Conservation (phyloP, 345 rosid genomes). For the Pistacia vera region DNA sequence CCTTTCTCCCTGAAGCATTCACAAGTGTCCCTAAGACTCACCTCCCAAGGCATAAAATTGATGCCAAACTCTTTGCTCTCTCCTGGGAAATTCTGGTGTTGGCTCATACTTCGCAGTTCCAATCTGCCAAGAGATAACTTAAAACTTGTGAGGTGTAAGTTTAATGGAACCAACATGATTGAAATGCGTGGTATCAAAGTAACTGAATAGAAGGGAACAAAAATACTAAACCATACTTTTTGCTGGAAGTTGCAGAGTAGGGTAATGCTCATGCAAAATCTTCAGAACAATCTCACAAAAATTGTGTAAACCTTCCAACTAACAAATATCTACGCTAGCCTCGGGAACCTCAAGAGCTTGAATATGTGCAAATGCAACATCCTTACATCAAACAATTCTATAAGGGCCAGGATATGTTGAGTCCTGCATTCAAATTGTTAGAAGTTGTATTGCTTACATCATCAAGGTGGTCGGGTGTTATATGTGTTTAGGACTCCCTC, state of each 20-base stretch:
- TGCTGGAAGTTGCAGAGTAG: background rate
- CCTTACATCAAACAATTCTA: conserved; percentile 53
- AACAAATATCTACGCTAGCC: conserved; percentile 42
- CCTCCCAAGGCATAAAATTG: conserved; percentile 53
- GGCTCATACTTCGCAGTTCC: conserved; percentile 27
- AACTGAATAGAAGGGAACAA: background rate
- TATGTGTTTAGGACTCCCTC: too few species aligned
- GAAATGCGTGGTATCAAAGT: background rate
- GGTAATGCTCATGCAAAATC: conserved; percentile 26
- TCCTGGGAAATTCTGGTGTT: conserved; percentile 46
- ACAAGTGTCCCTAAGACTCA: conserved; percentile 56
- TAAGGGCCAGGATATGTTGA: conserved; percentile 13
- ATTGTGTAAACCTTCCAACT: conserved; percentile 28
- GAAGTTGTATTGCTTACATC: too few species aligned
- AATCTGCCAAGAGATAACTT: conserved; percentile 34
- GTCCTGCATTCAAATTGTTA: conserved; percentile 18
- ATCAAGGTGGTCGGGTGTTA: too few species aligned
- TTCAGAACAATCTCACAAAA: conserved; percentile 10
- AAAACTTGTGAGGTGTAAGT: too few species aligned
- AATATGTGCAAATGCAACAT: conserved; percentile 60
- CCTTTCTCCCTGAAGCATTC: conserved; percentile 60
- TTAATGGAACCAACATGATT: background rate
- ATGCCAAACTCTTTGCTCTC: conserved; percentile 45
- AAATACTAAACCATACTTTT: background rate
- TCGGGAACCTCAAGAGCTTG: conserved; percentile 50